Evolutionary conservation across 2,329 filamentous ascomycete genomes (phyloP).

Genomic region (Ceratocystis huliohia): DNA sequence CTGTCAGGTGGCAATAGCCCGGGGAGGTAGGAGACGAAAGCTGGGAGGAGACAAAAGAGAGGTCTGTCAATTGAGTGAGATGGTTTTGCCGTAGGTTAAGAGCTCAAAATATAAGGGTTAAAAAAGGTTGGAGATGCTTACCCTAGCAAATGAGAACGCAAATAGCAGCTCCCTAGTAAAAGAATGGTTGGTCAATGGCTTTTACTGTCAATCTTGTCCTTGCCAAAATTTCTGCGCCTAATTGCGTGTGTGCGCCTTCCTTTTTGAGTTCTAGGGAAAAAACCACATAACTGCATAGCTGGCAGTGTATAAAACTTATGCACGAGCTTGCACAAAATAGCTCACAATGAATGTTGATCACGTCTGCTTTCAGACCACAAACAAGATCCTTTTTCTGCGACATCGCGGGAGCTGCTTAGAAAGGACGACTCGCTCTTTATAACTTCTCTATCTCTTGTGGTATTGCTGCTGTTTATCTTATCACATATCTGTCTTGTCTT

Average conservation of each 20-base stretch:
- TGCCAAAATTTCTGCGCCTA: not conserved
- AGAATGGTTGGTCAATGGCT: not conserved
- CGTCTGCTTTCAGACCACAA: not conserved
- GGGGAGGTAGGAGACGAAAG: not conserved
- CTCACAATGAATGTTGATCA: not conserved
- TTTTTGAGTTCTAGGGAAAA: not conserved
- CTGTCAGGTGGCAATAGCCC: not conserved
- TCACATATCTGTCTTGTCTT: not conserved
- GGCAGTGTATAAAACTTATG: not conserved
- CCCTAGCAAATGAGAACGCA: not conserved
- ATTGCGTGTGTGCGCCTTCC: too few species aligned
- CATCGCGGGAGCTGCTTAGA: not conserved
- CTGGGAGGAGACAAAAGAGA: not conserved
- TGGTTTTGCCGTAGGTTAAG: not conserved
- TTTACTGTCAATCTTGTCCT: too few species aligned
- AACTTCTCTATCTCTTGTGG: not conserved
- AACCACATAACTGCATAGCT: not conserved
- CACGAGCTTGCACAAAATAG: not conserved
- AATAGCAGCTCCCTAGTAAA: not conserved
- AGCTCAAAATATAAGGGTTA: not conserved
- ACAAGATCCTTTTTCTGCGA: not conserved
- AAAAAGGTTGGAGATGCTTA: not conserved
- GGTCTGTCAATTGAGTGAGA: not conserved
- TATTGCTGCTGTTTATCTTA: not conserved
- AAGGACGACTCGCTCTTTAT: not conserved